phyloP scores from a whole-genome alignment of 2,329 filamentous ascomycete genomes.

The Diaporthe nobilis region DNA sequence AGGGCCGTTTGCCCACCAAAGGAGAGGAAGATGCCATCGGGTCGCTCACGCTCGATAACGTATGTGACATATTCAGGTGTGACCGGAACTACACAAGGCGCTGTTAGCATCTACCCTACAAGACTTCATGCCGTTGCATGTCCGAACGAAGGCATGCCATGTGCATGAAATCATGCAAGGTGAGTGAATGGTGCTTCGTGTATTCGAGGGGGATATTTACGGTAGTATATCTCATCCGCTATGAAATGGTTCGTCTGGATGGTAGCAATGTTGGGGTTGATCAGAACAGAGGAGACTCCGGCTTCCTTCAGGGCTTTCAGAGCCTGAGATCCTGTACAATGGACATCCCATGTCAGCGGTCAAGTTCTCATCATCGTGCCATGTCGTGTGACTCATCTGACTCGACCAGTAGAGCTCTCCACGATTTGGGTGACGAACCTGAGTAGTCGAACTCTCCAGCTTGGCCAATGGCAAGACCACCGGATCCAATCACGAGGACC shows the following conservation, averaged over 20 bases:
- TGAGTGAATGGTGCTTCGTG: background rate
- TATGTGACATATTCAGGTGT: slow-evolving; percentile 98
- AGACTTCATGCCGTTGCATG: background rate
- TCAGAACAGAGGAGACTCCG: slow-evolving; percentile 89
- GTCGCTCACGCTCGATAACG: slow-evolving; percentile 95
- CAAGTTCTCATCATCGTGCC: slow-evolving; percentile 22
- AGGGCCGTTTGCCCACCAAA: slow-evolving; percentile 98
- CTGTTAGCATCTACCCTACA: slow-evolving; percentile 22
- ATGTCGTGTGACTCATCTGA: slow-evolving; percentile 47
- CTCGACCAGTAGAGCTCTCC: slow-evolving; percentile 34
- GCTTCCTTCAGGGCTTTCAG: slow-evolving; percentile 98
- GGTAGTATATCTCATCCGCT: slow-evolving; percentile 97
- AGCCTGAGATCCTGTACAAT: slow-evolving; percentile 84
- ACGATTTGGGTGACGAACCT: slow-evolving; percentile 69
- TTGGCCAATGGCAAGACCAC: slow-evolving; percentile 96
- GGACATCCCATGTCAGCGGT: slow-evolving; percentile 39
- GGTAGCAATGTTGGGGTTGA: slow-evolving; percentile 98
- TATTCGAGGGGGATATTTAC: slow-evolving; percentile 28
- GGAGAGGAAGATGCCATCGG: slow-evolving; percentile 96
- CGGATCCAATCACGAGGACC: slow-evolving; percentile 95
- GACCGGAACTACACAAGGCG: slow-evolving; percentile 73
- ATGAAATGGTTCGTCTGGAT: slow-evolving; percentile 98
- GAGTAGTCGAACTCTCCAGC: slow-evolving; percentile 99
- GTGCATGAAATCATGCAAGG: background rate
- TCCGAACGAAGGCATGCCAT: background rate